Percentiles rank a stretch among this genome's conserved stretches.
Evolutionary conservation across 2,329 filamentous ascomycete species (phyloP).

Genomic region (Fusarium cyanostomum): DNA sequence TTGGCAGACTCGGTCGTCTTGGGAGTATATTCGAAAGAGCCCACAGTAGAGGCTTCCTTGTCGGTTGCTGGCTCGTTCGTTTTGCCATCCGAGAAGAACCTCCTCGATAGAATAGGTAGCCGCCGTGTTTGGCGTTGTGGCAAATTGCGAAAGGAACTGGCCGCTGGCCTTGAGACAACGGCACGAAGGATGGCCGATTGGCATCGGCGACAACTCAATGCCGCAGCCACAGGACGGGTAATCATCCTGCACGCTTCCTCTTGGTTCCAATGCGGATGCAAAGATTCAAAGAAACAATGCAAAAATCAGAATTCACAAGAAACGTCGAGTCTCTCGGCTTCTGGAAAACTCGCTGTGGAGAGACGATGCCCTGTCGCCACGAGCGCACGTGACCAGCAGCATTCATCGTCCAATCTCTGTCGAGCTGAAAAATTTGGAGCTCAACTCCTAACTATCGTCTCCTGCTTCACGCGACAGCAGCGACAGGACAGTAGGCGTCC

Average conservation of each 20-base stretch:
- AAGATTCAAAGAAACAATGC: not conserved
- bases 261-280: not conserved
- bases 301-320: slow-evolving; percentile 6
- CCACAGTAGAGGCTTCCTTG: slow-evolving; percentile 15
- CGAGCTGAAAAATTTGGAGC: slow-evolving; percentile 45
- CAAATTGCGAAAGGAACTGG: slow-evolving; percentile 36
- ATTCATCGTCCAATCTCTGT: slow-evolving; percentile 15
- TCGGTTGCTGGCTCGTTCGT: slow-evolving; percentile 14
- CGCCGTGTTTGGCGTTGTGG: slow-evolving; percentile 30
- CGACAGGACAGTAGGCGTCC: slow-evolving; percentile 29
- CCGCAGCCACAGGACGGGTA: slow-evolving; percentile 43
- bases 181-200: slow-evolving; percentile 45
- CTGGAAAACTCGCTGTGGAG: slow-evolving; percentile 14
- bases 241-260: slow-evolving; percentile 40
- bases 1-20: slow-evolving; percentile 47
- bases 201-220: slow-evolving; percentile 46
- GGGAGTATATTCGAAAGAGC: slow-evolving; percentile 25
- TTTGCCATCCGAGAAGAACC: slow-evolving; percentile 38
- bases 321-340: slow-evolving; percentile 1
- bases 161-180: slow-evolving; percentile 37
- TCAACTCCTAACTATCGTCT: slow-evolving; percentile 18
- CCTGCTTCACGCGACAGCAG: slow-evolving; percentile 40
- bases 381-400: slow-evolving; percentile 32
- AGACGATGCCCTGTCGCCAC: slow-evolving; percentile 14
- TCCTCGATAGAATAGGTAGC: slow-evolving; percentile 32